These are phyloP conservation scores for Globisporangium canariense DNA, from an alignment of 352 stramenopile species.

Conservation along the genomic window DNA sequence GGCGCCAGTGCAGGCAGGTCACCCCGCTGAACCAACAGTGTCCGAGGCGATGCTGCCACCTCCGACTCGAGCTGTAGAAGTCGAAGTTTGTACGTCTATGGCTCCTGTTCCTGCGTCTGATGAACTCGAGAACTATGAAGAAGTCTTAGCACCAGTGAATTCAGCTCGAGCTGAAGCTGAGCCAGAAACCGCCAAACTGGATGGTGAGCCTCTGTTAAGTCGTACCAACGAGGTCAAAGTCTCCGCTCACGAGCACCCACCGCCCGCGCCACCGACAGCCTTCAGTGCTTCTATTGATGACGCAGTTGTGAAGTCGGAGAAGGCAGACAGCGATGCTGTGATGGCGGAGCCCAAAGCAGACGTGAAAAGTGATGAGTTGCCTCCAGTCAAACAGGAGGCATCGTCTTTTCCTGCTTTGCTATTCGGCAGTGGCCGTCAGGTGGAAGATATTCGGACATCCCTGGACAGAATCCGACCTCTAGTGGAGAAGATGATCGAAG, in stretches of 20 bases:
- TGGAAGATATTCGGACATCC: slow-evolving; percentile 52
- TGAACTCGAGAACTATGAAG: not conserved
- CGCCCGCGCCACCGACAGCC: not conserved
- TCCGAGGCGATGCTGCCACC: not conserved
- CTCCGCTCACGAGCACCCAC: not conserved
- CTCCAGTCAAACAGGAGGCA: not conserved
- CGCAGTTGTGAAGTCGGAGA: not conserved
- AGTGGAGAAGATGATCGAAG: slow-evolving; percentile 7
- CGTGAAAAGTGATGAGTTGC: not conserved
- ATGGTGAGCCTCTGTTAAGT: not conserved
- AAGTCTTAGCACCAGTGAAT: not conserved
- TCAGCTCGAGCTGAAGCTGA: not conserved
- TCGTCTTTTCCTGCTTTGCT: slow-evolving; percentile 12
- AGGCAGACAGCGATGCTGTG: not conserved
- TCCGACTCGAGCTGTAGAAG: not conserved
- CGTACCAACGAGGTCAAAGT: not conserved
- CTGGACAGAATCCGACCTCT: slow-evolving; percentile 26
- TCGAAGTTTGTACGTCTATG: not conserved
- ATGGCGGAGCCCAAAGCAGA: not conserved
- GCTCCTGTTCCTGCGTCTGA: not conserved
- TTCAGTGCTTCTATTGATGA: not conserved
- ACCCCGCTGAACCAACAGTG: not conserved
- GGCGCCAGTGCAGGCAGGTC: not conserved
- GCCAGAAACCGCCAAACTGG: not conserved
- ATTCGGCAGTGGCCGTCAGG: slow-evolving; percentile 35